Percentiles rank a stretch among this genome's conserved stretches.
Evolutionary conservation across 495 filamentous ascomycete genomes (phyloP).

Genomic region (Tuber borchii): DNA sequence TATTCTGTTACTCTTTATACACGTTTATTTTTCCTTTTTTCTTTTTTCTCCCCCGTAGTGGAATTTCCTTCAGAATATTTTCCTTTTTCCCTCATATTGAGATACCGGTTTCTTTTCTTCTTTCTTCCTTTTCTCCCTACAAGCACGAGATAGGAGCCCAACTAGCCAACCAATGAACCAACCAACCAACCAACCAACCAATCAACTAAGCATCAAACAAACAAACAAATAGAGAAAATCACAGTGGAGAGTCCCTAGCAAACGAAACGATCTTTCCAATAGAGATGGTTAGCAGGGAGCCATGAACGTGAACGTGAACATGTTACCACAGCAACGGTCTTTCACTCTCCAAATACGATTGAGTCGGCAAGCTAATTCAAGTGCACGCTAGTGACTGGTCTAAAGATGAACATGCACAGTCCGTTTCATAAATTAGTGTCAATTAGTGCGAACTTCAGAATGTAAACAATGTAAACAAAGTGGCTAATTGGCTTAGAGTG

Average conservation of each 20-base stretch:
- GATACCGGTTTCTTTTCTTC: background rate
- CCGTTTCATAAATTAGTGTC: too few relatives aligned
- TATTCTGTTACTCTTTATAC: background rate
- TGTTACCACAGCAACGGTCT: too few relatives aligned
- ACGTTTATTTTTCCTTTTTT: background rate
- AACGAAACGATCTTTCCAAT: background rate
- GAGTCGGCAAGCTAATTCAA: too few relatives aligned
- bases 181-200: background rate
- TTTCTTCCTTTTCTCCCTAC: background rate
- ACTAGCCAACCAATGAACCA: background rate
- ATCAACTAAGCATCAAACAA: background rate
- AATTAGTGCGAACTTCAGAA: too few relatives aligned
- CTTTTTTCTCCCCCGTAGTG: background rate
- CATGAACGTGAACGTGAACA: too few relatives aligned
- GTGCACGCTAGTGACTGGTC: too few relatives aligned
- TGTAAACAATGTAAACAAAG: too few relatives aligned
- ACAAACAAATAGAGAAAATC: background rate
- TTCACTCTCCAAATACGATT: too few relatives aligned
- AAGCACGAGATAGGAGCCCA: background rate
- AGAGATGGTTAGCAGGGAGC: too few relatives aligned
- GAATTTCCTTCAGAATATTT: conserved; percentile 1
- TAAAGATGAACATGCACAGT: too few relatives aligned
- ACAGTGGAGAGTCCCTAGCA: background rate
- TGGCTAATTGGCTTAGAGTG: too few relatives aligned
- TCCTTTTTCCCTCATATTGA: background rate